These are phyloP conservation scores for Hymenoscyphus linearis DNA, from an alignment of 2,329 filamentous ascomycete species.

Conservation along the genomic window DNA sequence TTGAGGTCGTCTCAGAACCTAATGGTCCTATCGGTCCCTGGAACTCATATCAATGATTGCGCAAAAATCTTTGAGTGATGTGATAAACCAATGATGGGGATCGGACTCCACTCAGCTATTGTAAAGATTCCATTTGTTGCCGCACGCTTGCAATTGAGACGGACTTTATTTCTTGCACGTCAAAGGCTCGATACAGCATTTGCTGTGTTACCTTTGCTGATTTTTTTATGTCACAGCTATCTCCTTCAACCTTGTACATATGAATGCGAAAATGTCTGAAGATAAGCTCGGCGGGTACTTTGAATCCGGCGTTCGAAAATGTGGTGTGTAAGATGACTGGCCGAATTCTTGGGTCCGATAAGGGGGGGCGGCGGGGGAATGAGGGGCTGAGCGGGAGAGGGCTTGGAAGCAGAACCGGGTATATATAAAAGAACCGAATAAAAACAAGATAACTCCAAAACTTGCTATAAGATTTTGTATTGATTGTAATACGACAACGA, in stretches of 20 bases:
- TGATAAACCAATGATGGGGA: not conserved
- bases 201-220: slow-evolving; percentile 2
- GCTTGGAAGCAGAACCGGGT: not conserved
- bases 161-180: not conserved
- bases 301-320: not conserved
- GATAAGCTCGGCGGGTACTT: slow-evolving; percentile 1
- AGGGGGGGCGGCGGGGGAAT: not conserved
- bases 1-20: not conserved
- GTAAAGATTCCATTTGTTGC: not conserved
- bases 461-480: not conserved
- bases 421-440: not conserved
- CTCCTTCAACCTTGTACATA: not conserved
- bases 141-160: not conserved
- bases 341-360: not conserved
- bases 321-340: not conserved
- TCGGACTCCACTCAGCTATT: not conserved
- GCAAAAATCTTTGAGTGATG: not conserved
- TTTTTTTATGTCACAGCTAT: slow-evolving; percentile 7
- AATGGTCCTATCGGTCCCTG: not conserved
- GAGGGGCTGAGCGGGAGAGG: not conserved
- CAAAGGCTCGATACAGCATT: slow-evolving; percentile 2
- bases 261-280: not conserved
- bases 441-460: not conserved
- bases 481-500: not conserved
- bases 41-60: not conserved